These are phyloP conservation scores for Saccharomycopsis malanga DNA, from an alignment of 805 yeast species.

Conservation along the genomic window DNA sequence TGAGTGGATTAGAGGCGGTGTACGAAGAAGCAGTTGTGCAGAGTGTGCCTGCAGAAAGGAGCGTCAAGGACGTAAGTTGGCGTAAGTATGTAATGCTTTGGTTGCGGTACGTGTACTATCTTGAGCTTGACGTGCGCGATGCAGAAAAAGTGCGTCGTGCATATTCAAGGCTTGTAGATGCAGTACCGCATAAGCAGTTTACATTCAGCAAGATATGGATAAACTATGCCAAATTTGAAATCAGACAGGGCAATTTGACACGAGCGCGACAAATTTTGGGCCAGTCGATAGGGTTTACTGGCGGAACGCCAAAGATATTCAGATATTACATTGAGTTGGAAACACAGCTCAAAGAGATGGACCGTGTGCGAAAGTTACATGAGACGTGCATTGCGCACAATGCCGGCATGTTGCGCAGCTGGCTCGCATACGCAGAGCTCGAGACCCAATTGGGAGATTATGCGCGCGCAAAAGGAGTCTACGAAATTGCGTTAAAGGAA, in stretches of 20 bases:
- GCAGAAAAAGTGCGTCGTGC: conserved; percentile 39
- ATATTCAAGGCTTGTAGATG: conserved; percentile 43
- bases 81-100: conserved; percentile 62
- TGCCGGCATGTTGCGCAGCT: conserved; percentile 36
- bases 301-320: conserved; percentile 50
- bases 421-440: conserved; percentile 62
- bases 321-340: conserved; percentile 64
- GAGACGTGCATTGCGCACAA: conserved; percentile 54
- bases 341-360: conserved; percentile 64
- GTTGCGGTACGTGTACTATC: conserved; percentile 56
- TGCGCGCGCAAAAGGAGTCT: conserved; percentile 61
- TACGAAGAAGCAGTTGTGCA: conserved; percentile 40
- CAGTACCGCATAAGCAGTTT: conserved; percentile 52
- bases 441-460: conserved; percentile 64
- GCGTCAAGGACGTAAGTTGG: conserved; percentile 45
- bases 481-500: conserved; percentile 40
- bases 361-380: conserved; percentile 66
- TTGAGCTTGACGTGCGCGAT: conserved; percentile 44
- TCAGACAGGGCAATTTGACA: conserved; percentile 47
- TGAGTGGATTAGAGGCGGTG: conserved; percentile 28
- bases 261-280: conserved; percentile 68
- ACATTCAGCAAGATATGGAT: conserved; percentile 75
- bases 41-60: conserved; percentile 15
- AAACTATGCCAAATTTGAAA: conserved; percentile 60
- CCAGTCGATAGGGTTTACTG: conserved; percentile 52